These are phyloP conservation scores for Neurospora sp. DNA, from an alignment of 2,329 filamentous ascomycete genomes.

Conservation along the genomic window DNA sequence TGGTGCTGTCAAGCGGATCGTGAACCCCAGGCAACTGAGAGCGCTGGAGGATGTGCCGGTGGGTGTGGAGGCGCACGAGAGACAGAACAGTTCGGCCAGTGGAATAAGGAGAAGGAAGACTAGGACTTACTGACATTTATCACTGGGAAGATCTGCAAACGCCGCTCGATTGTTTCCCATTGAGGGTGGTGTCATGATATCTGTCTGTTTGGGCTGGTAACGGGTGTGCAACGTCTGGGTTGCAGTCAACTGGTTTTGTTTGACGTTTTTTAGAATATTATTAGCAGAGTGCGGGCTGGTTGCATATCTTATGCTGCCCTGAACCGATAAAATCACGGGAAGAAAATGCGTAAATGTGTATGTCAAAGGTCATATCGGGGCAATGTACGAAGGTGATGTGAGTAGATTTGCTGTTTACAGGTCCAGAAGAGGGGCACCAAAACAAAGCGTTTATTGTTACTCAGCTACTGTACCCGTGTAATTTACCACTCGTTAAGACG, in stretches of 20 bases:
- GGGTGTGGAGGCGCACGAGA: conserved; percentile 9
- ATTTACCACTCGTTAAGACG: not conserved
- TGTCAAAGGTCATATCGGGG: not conserved
- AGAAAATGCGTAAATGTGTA: not conserved
- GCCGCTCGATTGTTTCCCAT: not conserved
- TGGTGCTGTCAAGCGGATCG: conserved; percentile 34
- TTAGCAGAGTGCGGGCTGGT: not conserved
- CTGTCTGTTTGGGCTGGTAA: not conserved
- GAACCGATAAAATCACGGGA: not conserved
- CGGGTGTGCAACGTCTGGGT: not conserved
- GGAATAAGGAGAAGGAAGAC: conserved; percentile 4
- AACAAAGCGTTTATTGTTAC: not conserved
- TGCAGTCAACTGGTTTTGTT: not conserved
- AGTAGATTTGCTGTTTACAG: not conserved
- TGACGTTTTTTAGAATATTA: not conserved
- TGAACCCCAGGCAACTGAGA: conserved; percentile 17
- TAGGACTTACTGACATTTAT: not conserved
- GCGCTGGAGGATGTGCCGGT: conserved; percentile 13
- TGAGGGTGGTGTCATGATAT: not conserved
- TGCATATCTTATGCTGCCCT: not conserved
- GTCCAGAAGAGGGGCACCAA: not conserved
- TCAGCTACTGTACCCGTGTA: not conserved
- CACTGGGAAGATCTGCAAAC: not conserved
- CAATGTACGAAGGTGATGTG: not conserved
- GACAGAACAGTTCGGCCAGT: not conserved